phyloP scores from a whole-genome alignment of 164 flowering plant species.

The Pachysandra terminalis region DNA sequence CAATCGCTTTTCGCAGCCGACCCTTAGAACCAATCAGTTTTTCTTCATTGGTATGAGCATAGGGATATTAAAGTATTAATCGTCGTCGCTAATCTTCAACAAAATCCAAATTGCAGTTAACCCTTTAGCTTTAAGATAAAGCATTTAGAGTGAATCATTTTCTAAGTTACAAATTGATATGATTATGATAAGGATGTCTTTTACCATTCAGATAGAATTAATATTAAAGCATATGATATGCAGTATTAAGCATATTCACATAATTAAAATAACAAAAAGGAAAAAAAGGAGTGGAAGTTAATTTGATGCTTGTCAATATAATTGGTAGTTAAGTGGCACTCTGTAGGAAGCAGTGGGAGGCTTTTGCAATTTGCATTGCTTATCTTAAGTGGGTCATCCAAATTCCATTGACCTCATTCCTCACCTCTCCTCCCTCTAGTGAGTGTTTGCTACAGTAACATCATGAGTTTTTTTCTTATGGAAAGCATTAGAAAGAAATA shows the following conservation, averaged over 20 bases:
- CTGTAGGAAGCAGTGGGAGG: constrained; percentile 18
- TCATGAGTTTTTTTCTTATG: neutral
- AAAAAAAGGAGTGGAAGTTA: constrained; percentile 28
- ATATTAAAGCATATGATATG: constrained; percentile 11
- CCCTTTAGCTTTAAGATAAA: constrained; percentile 17
- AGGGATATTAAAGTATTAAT: neutral
- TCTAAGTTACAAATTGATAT: constrained; percentile 11
- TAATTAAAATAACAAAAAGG: constrained; percentile 20
- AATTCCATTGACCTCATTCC: constrained; percentile 29
- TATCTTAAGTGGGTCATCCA: constrained; percentile 27
- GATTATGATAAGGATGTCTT: constrained; percentile 16
- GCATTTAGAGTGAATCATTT: constrained; percentile 14
- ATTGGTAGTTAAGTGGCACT: constrained; percentile 37
- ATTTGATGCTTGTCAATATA: constrained; percentile 27
- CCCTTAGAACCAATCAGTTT: neutral
- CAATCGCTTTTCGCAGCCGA: constrained; percentile 4
- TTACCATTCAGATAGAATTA: constrained; percentile 15
- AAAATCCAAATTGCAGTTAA: constrained; percentile 5
- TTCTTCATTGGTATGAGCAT: neutral
- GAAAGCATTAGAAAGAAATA: neutral
- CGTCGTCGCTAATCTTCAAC: neutral
- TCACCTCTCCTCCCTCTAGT: constrained; percentile 15
- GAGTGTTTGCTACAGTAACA: constrained; percentile 1
- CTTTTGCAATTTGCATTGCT: constrained; percentile 13
- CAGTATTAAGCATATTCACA: constrained; percentile 26